Evolutionary conservation across 2,329 filamentous ascomycete genomes (phyloP).

Genomic region (Xylogone sp.): DNA sequence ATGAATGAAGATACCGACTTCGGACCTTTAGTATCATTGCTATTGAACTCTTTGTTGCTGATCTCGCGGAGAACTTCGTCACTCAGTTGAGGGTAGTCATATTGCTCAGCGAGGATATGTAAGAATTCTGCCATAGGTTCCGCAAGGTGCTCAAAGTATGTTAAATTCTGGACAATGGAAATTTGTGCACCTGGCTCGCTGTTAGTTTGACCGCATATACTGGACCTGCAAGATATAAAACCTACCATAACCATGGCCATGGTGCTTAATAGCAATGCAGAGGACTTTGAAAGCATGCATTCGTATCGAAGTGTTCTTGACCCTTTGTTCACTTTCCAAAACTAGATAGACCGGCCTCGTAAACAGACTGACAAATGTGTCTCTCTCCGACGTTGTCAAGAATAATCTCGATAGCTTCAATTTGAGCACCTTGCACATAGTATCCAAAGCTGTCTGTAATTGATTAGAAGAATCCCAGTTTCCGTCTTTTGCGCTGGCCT

Average conservation of each 20-base stretch:
- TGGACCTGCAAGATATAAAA: conserved; percentile 3
- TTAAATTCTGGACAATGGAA: conserved; percentile 94
- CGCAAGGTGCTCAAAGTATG: conserved; percentile 97
- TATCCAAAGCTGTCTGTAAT: conserved; percentile 82
- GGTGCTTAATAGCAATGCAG: conserved; percentile 95
- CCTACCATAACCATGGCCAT: conserved; percentile 91
- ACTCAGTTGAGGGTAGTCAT: conserved; percentile 92
- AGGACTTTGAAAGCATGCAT: conserved; percentile 98
- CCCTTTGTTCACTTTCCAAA: conserved; percentile 87
- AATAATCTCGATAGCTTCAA: conserved; percentile 91
- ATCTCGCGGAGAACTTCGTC: conserved; percentile 93
- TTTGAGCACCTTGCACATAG: conserved; percentile 94
- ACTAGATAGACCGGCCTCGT: conserved; percentile 92
- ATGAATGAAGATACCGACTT: conserved; percentile 96
- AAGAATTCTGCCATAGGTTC: conserved; percentile 99
- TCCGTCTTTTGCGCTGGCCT: conserved; percentile 71
- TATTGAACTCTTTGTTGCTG: conserved; percentile 97
- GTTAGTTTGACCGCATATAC: conserved; percentile 27
- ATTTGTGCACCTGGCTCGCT: conserved; percentile 77
- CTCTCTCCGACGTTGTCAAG: conserved; percentile 90
- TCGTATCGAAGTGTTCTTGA: conserved; percentile 82
- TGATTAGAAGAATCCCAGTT: conserved; percentile 87
- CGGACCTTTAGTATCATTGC: conserved; percentile 89
- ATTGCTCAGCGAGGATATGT: conserved; percentile 93
- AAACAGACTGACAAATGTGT: conserved; percentile 89